Conservation (phyloP, 2,329 filamentous ascomycete species). For the Graphiopsis chlorocephala region DNA sequence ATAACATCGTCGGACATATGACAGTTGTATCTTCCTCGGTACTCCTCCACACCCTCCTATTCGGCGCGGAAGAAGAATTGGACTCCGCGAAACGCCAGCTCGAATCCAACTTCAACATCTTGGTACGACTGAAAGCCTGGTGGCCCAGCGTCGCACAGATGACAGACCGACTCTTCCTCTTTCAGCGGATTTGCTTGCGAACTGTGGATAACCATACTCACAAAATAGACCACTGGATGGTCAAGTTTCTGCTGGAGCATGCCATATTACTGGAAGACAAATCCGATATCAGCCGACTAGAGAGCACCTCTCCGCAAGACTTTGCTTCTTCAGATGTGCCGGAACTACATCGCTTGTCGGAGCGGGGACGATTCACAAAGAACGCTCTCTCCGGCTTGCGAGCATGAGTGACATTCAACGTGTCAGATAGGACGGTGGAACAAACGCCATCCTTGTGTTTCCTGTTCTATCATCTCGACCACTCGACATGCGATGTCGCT, state of each 20-base stretch:
- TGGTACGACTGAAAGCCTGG: slow-evolving; percentile 41
- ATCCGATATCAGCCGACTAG: neutral
- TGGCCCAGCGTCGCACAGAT: slow-evolving; percentile 36
- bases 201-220: slow-evolving; percentile 15
- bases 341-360: neutral
- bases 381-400: neutral
- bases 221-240: slow-evolving; percentile 18
- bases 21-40: slow-evolving; percentile 48
- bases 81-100: slow-evolving; percentile 37
- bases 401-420: neutral
- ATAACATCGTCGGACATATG: slow-evolving; percentile 48
- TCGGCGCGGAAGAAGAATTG: slow-evolving; percentile 39
- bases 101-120: slow-evolving; percentile 46
- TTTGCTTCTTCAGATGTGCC: neutral
- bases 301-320: neutral
- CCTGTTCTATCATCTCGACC: neutral
- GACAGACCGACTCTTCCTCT: slow-evolving; percentile 41
- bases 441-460: neutral
- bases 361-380: neutral
- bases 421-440: neutral
- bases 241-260: slow-evolving; percentile 18
- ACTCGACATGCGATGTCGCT: neutral
- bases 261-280: slow-evolving; percentile 1
- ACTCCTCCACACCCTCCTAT: slow-evolving; percentile 47
- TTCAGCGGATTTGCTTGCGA: slow-evolving; percentile 41